A percentile compares a stretch with the other conserved stretches of the same genome.
Conservation (phyloP, 441 rosid genomes). For the Euphorbia celastroides region DNA sequence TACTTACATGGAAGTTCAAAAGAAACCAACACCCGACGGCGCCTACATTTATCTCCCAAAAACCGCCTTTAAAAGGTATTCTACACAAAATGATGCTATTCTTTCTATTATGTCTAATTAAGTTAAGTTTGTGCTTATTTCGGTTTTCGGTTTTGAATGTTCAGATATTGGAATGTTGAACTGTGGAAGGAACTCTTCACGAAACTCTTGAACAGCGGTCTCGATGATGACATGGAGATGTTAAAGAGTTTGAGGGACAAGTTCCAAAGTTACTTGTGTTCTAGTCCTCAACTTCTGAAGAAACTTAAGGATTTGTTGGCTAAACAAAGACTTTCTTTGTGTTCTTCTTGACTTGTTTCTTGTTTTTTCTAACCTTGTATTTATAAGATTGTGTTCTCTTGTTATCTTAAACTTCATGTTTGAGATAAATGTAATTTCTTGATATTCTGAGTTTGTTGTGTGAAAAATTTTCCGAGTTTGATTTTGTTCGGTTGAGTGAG, state of each 20-base stretch:
- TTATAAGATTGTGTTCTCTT: no score
- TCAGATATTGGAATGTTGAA: conserved; percentile 80
- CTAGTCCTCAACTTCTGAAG: conserved; percentile 47
- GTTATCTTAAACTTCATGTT: neutral
- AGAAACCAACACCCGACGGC: conserved; percentile 44
- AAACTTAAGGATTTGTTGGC: conserved; percentile 60
- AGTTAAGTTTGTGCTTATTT: no score
- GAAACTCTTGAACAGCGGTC: conserved; percentile 52
- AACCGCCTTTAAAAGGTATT: conserved; percentile 63
- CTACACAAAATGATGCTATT: neutral
- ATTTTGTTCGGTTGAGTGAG: no score
- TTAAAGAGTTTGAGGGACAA: conserved; percentile 51
- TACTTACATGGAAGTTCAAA: conserved; percentile 60
- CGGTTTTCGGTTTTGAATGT: conserved; percentile 1
- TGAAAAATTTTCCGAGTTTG: neutral
- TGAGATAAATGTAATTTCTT: neutral
- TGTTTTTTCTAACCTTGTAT: neutral
- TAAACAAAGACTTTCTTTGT: conserved; percentile 63
- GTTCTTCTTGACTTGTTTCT: conserved; percentile 34
- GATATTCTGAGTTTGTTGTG: neutral
- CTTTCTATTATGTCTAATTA: neutral
- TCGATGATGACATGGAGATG: conserved; percentile 37
- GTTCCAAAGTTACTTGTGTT: conserved; percentile 49
- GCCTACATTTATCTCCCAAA: conserved; percentile 46
- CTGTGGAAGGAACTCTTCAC: conserved; percentile 72